phyloP scores from a whole-genome alignment of 2,329 filamentous ascomycete genomes.

The Orbilia ellipsospora region DNA sequence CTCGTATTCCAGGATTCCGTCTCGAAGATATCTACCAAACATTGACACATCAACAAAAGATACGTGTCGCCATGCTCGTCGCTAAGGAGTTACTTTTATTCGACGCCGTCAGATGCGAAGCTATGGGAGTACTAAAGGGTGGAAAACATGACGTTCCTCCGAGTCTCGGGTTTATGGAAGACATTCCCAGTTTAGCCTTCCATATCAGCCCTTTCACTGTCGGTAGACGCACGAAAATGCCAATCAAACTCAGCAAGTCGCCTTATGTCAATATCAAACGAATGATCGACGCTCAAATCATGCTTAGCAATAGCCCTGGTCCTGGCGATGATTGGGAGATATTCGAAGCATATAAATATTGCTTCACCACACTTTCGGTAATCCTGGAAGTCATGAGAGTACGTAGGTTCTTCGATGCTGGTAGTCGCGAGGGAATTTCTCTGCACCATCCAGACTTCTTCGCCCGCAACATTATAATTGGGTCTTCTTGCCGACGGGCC shows the following conservation, averaged over 20 bases:
- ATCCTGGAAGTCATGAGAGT: constrained; percentile 39
- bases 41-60: constrained; percentile 39
- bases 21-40: constrained; percentile 50
- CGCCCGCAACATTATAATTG: constrained; percentile 48
- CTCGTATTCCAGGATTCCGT: constrained; percentile 37
- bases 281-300: constrained; percentile 36
- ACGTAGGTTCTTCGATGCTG: constrained; percentile 34
- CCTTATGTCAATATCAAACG: constrained; percentile 31
- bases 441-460: constrained; percentile 50
- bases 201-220: constrained; percentile 3
- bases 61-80: constrained; percentile 40
- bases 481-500: constrained; percentile 31
- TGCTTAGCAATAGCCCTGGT: background rate
- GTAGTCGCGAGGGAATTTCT: constrained; percentile 7
- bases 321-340: background rate
- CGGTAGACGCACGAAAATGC: constrained; percentile 22
- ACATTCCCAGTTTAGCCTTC: constrained; percentile 16
- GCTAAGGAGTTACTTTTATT: constrained; percentile 23
- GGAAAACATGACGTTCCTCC: constrained; percentile 2
- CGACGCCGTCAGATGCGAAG: constrained; percentile 11
- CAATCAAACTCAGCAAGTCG: constrained; percentile 19
- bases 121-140: constrained; percentile 15
- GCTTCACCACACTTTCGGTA: constrained; percentile 23
- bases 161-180: constrained; percentile 9
- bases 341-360: constrained; percentile 5